Evolutionary conservation across 352 stramenopile genomes (phyloP), one percentile per base, ranked within the genome.

Genomic region (Globisporangium perplexum): DNA sequence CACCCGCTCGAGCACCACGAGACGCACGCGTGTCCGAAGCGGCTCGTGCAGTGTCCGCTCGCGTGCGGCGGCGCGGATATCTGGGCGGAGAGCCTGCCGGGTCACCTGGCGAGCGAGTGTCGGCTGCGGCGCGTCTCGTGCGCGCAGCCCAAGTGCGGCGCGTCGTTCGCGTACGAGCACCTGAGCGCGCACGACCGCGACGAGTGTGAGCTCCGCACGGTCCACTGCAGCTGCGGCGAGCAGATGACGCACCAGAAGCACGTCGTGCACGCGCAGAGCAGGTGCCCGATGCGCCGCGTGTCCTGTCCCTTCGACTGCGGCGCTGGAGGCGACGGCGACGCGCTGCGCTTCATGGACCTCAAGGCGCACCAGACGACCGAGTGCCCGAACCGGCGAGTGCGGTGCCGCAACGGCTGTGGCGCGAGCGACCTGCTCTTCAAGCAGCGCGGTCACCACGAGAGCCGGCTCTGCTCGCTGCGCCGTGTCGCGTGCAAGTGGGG

Each of bases 351-450:
- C 8, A 55, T 55, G 20, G 72, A 86, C 23, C 42, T 90, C 12
- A 83, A 79, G 33, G 42, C 48, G 2, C 82, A 92, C 42, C 50
- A 71, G 38, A 69, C 63, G 2, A 70, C 50, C 42, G 66, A 76
- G 26, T 92, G 78, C 30, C 51, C 45, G 1, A 57, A 70, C 24
- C 78, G 78, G 8, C 57, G 63, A 15, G 79, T 90, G 48, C 82
- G 78, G 11, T 92, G 82, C 50, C 79, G 74, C 56, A 88, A 88
- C 48, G 78, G 82, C 42, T 92, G 82, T 47, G 53, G 45, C 7
- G 58, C 64, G 8, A 74, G 59, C 28, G 66, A 70, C 39, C 30
- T 90, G 35, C 46, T 77, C 17, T 55, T 61, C 26, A 70, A 71
- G 33, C 57, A 81, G 38, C 82, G 78, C 17, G 48, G 61, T 12